Base-by-base conservation (phyloP, 805 yeast species). In the Wickerhamiella kurtzmanii region DNA sequence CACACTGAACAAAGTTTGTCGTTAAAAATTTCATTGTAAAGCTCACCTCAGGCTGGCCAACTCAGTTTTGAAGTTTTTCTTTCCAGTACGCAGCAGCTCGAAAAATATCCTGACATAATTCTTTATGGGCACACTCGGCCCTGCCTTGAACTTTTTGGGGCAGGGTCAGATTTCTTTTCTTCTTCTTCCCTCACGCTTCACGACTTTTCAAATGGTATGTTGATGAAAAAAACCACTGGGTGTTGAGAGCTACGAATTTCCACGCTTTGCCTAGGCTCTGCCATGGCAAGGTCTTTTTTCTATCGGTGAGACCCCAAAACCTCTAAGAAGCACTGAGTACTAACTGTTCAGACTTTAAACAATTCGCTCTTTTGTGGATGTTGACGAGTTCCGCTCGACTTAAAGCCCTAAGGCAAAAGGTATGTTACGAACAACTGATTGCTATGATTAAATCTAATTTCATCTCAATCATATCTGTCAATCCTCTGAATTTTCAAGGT, bases 1-100 rank as follows among this genome's bases (percentile, higher is more conserved):
- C 87, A 65, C 98, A 92, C 62, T 82, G 86, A 52, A 92, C 94
- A 65, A 92, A 92, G 65, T 92, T 92, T 11, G 96, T 84, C n/a
- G 98, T 89, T 22, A 92, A 69, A 58, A 89, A 78, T 67, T 92
- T 89, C 98, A 89, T 89, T 20, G 16, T 16, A 4, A 18, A n/a
- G 19, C 35, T 19, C 17, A n/a, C n/a, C n/a, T n/a, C 8, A 11
- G 11, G 13, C 4, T 28, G 4, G n/a, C 35, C 35, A 9, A 35
- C n/a, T 11, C 40, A 17, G 40, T 17, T 5, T 22, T n/a, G 15
- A 13, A 13, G 32, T 6, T 25, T 25, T 25, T 25, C 32, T 25
- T 25, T 25, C 32, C n/a, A n/a, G n/a, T n/a, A n/a, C n/a, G n/a
- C n/a, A n/a, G n/a, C n/a, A n/a, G n/a, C n/a, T n/a, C n/a, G n/a